Base-by-base conservation (phyloP, 2,329 filamentous ascomycete species). In the Aspergillus sp. region DNA sequence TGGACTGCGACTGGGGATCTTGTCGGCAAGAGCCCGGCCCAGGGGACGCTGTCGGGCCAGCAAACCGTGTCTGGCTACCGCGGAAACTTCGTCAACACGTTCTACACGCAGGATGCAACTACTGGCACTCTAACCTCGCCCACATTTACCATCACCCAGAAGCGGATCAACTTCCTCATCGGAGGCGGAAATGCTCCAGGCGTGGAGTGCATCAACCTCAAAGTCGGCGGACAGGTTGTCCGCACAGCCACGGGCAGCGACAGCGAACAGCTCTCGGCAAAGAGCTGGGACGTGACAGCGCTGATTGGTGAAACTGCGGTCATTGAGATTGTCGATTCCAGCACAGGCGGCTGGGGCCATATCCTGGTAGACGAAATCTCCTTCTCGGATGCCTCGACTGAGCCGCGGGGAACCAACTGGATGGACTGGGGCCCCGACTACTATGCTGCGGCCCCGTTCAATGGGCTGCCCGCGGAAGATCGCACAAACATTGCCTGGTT, bases 381-480 rank as follows among this genome's bases (percentile, higher is more conserved):
- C 51, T 54, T 54, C 51, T 54, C 34, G 17, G 23, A 43, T 25
- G 19, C 3, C 2, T 17, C 7, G n/a, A 31, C 51, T 9, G 22
- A 13, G 51, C 19, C 19, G 11, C 8, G 23, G 2, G n/a, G 9
- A 7, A 28, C 63, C 7, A 73, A 73, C 47, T 74, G 71, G 72
- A 43, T 73, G 54, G 72, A 73, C 51, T 67, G 61, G 56, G 72
- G 72, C n/a, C 71, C 71, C 1, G 71, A 74, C 58, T 73, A 68
- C 38, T 74, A 74, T 53, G 71, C 72, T 5, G 63, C 68, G 0
- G 23, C 60, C 4, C 57, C 60, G 15, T 67, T 64, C 22, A 72
- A 71, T 48, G 71, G 71, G 7, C 61, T 73, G 2, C 54, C 66
- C 3, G 8, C 25, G 7, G 22, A 57, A 22, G 54, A 68, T 2